These are phyloP conservation scores for Alternaria longipes DNA, from an alignment of 2,329 filamentous ascomycete species.

Conservation along the genomic window DNA sequence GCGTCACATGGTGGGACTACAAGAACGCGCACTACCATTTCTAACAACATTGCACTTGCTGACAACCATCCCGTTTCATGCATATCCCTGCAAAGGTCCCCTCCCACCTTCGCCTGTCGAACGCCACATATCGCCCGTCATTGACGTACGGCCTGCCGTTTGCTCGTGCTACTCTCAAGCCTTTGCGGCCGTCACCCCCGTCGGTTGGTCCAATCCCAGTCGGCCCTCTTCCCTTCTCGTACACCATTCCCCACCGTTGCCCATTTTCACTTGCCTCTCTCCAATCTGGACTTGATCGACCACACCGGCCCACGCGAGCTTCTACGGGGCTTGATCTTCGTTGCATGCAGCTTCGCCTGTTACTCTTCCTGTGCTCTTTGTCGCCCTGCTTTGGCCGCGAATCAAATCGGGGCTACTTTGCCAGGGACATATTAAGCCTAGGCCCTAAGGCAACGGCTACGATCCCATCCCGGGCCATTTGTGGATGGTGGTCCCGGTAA, in stretches of 20 bases:
- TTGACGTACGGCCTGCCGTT: conserved; percentile 47
- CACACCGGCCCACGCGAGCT: conserved; percentile 47
- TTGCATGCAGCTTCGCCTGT: conserved; percentile 43
- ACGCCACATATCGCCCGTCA: conserved; percentile 51
- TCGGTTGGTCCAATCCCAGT: conserved; percentile 46
- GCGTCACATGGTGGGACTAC: conserved; percentile 48
- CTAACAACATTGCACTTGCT: conserved; percentile 40
- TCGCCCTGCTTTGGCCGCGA: conserved; percentile 47
- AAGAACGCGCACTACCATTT: conserved; percentile 39
- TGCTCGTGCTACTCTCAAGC: conserved; percentile 42
- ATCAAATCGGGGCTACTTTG: conserved; percentile 44
- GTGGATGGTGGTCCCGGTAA: conserved; percentile 48
- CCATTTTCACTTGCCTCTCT: conserved; percentile 41
- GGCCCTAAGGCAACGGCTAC: conserved; percentile 44
- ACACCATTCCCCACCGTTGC: conserved; percentile 45
- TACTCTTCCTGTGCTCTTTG: conserved; percentile 38
- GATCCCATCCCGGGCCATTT: conserved; percentile 44
- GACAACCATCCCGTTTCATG: conserved; percentile 44
- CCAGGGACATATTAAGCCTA: conserved; percentile 47
- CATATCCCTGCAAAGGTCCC: conserved; percentile 46
- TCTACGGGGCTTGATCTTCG: conserved; percentile 48
- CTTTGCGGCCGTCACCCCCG: conserved; percentile 42
- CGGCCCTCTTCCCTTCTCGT: conserved; percentile 50
- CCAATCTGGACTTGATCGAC: conserved; percentile 46
- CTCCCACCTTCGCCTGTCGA: conserved; percentile 42